Conservation (phyloP, 1,139 yeast species). For the Debaryomycetaceae sp. region DNA sequence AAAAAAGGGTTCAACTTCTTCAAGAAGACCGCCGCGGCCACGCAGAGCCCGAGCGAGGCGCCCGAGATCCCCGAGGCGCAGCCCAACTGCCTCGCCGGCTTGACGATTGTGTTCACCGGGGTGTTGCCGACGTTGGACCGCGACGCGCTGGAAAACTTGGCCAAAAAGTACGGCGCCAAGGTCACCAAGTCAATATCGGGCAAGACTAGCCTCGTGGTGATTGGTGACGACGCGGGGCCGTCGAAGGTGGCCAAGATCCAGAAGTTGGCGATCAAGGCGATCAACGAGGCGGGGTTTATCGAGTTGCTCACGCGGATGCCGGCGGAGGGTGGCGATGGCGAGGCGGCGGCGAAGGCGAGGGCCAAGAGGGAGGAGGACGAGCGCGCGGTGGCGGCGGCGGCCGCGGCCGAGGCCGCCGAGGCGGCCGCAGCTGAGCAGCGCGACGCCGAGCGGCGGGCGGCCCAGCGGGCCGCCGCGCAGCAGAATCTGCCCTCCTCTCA, state of each 20-base stretch:
- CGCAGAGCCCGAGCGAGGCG: conserved; percentile 16
- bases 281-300: conserved; percentile 82
- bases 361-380: conserved; percentile 68
- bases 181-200: conserved; percentile 85
- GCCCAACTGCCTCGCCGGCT: conserved; percentile 78
- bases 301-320: conserved; percentile 78
- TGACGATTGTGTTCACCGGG: conserved; percentile 93
- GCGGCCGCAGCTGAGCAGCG: conserved; percentile 29
- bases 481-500: conserved; percentile 8
- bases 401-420: conserved; percentile 32
- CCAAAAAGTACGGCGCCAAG: conserved; percentile 88
- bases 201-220: conserved; percentile 81
- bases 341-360: conserved; percentile 67
- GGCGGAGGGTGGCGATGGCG: conserved; percentile 85
- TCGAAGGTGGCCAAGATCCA: conserved; percentile 83
- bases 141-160: conserved; percentile 67
- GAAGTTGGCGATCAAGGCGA: conserved; percentile 68
- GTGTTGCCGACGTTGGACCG: conserved; percentile 76
- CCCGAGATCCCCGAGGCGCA: conserved; percentile 67
- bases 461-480: no score
- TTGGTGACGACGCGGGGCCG: conserved; percentile 97
- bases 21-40: conserved; percentile 29
- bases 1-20: conserved; percentile 50
- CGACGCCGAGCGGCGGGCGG: no score
- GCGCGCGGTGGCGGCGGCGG: conserved; percentile 45